Percentiles rank a stretch among this genome's conserved stretches.
These are phyloP conservation scores for Fusarium decemcellulare DNA, from an alignment of 2,329 filamentous ascomycete species.

Conservation along the genomic window DNA sequence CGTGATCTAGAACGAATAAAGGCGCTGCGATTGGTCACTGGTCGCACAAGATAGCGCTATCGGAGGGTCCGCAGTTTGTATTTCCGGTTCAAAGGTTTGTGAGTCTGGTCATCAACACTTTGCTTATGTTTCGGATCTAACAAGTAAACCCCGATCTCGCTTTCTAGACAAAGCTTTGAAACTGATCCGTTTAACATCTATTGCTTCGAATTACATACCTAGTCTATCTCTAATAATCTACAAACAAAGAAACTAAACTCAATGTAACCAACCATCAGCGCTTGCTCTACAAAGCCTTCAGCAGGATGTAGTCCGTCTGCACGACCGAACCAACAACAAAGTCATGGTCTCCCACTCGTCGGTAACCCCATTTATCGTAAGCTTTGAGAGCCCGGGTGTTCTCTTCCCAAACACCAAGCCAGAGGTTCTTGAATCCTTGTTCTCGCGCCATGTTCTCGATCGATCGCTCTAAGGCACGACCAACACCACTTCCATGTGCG, in stretches of 20 bases:
- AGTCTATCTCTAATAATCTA: no score
- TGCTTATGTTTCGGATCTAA: not conserved
- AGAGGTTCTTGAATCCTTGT: constrained; percentile 56
- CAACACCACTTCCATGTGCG: constrained; percentile 57
- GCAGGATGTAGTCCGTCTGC: constrained; percentile 60
- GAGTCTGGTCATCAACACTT: not conserved
- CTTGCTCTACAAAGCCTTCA: constrained; percentile 44
- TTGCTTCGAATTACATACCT: no score
- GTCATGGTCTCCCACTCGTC: constrained; percentile 56
- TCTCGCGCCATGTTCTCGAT: constrained; percentile 52
- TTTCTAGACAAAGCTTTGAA: not conserved
- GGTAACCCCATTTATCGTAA: constrained; percentile 59
- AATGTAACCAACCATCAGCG: no score
- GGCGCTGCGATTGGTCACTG: not conserved
- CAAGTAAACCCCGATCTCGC: not conserved
- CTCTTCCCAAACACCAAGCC: constrained; percentile 65
- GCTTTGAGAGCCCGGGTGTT: constrained; percentile 55
- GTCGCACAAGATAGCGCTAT: not conserved
- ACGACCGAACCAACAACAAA: constrained; percentile 58
- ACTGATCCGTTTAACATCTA: not conserved
- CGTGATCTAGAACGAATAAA: not conserved
- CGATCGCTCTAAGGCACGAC: constrained; percentile 48
- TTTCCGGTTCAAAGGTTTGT: not conserved
- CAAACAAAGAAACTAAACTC: no score
- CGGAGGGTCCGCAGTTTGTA: not conserved